Evolutionary conservation across 1,139 yeast genomes (phyloP), one percentile per base, ranked within the genome.

Genomic region (Debaryomycetaceae sp.): DNA sequence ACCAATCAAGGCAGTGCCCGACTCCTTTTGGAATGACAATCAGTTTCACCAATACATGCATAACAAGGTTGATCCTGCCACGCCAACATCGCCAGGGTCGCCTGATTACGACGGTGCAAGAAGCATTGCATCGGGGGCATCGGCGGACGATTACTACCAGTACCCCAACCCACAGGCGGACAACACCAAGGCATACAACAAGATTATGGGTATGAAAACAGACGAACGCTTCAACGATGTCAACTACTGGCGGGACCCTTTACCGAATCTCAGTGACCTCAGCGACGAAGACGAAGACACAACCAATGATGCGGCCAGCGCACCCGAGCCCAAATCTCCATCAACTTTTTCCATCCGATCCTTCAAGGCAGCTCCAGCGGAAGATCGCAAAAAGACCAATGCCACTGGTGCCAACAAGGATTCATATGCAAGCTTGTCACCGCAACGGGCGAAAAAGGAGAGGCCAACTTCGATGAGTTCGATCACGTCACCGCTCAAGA

Each of bases 221-320:
- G 83, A 79, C 40, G 86, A 82, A 41, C 75, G 75, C 40, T 89
- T 64, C 51, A 83, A 88, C 6, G 98, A 91, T 56, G 83, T 84
- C 18, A 88, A 85, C 48, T 91, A 75, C 53, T 91, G 99, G 99
- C 64, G 95, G 40, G 91, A 81, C 32, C 91, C 95, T 0, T 55
- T 89, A 21, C 61, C 75, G 6, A 78, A 79, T 40, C 51, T 89
- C 31, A 69, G 75, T 34, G 83, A 78, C 34, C 59, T 78, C 35
- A 63, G 70, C 31, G 81, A 74, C 31, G 70, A 50, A 15, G 66
- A 60, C 16, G 68, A 58, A 23, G 39, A 21, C 9, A 40, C 35
- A 4, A 3, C 21, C n/a, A 12, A 14, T 8, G 14, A 13, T 12
- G 33, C 10, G 10, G 11, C 32, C 4, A 25, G 30, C 4, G 4